phyloP scores from a whole-genome alignment of 495 filamentous ascomycete species.

The Xylaria bambusicola region DNA sequence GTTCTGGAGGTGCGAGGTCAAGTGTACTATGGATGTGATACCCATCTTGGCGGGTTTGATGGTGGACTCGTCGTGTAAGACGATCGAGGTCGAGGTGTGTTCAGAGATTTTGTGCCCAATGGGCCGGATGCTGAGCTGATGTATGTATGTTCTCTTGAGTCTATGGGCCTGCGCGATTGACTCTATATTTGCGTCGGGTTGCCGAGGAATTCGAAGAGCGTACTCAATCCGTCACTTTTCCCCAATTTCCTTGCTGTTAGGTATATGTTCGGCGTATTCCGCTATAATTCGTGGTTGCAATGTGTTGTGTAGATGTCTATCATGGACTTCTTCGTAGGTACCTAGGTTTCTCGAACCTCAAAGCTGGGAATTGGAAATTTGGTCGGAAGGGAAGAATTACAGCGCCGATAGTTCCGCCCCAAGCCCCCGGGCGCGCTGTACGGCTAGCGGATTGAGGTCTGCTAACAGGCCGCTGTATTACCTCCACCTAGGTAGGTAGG shows the following conservation, averaged over 20 bases:
- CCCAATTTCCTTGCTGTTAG: too few relatives aligned
- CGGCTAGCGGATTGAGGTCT: too few relatives aligned
- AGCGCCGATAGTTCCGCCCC: slow-evolving; percentile 4
- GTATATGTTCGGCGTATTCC: neutral
- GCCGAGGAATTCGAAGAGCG: too few relatives aligned
- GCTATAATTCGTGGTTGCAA: neutral
- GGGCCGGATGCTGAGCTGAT: neutral
- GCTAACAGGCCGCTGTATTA: too few relatives aligned
- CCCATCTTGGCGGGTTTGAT: slow-evolving; percentile 63
- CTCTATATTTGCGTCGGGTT: neutral
- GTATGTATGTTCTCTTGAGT: neutral
- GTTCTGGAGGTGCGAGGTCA: slow-evolving; percentile 95
- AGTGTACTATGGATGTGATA: slow-evolving; percentile 74
- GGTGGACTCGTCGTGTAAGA: neutral
- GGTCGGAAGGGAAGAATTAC: slow-evolving; percentile 18
- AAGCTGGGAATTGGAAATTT: slow-evolving; percentile 8
- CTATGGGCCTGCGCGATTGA: neutral
- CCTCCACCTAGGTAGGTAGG: too few relatives aligned
- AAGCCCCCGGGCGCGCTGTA: too few relatives aligned
- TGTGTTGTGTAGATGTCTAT: slow-evolving; percentile 12
- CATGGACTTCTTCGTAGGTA: neutral
- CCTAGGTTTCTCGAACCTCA: too few relatives aligned
- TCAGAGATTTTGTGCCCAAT: neutral
- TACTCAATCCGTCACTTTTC: too few relatives aligned
- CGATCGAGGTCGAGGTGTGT: neutral